Base-by-base conservation (phyloP, 139 green algal species). In the Chlorella ohadii region DNA sequence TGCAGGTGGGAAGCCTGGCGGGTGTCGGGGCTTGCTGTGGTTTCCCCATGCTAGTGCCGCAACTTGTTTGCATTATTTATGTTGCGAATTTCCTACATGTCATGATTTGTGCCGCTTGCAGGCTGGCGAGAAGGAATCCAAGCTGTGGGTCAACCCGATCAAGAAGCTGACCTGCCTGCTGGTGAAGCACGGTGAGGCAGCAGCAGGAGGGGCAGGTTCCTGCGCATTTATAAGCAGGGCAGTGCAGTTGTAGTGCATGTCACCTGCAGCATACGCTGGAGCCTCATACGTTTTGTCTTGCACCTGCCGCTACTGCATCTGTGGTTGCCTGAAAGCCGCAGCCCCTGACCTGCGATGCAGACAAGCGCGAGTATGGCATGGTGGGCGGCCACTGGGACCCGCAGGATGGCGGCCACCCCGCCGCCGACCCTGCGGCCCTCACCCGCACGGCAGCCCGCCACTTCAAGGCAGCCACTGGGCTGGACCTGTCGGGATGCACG, bases 321-420 rank as follows among this genome's bases (percentile, higher is more conserved):
- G n/a, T n/a, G n/a, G n/a, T n/a, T n/a, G n/a, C n/a, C n/a, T n/a
- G n/a, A n/a, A n/a, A n/a, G n/a, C n/a, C n/a, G n/a, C n/a, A n/a
- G n/a, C n/a, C n/a, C n/a, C n/a, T n/a, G n/a, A n/a, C n/a, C n/a
- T n/a, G n/a, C n/a, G n/a, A n/a, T 79, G 51, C 76, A 82, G 76
- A 55, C 34, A 90, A 88, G 83, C 65, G 65, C 55, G 87, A 92
- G 81, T 76, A 86, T 38, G 36, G 64, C n/a, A 34, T 73, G 4
- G 61, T 91, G 15, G 85, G 87, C 41, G 87, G 85, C 28, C 55
- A 41, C 34, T 94, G 91, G 91, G 87, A 90, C 9, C 90, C 88
- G 0, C 5, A 56, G 22, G 91, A 94, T 72, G 91, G 91, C 5
- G 76, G 57, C 31, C 84, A 92, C 78, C 91, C 91, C 5, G 86